These are phyloP conservation scores for Metschnikowia cubensis DNA, from an alignment of 805 yeast species.

Conservation along the genomic window DNA sequence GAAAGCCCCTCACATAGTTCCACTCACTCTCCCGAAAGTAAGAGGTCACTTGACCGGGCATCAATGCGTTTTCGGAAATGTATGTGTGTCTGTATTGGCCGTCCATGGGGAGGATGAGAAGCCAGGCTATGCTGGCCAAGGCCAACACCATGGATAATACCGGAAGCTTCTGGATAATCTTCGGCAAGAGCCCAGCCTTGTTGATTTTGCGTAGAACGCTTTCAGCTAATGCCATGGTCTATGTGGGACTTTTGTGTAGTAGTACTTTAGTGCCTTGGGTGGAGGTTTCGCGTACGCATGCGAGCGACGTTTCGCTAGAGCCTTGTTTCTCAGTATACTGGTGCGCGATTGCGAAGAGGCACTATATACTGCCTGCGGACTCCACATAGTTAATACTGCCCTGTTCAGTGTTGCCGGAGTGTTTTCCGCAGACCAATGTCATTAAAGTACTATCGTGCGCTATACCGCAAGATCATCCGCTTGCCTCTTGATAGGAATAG, in stretches of 20 bases:
- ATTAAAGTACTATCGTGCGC: conserved; percentile 18
- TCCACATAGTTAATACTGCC: neutral
- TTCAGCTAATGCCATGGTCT: conserved; percentile 43
- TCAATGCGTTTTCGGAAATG: conserved; percentile 90
- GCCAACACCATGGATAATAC: conserved; percentile 31
- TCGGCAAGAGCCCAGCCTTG: conserved; percentile 39
- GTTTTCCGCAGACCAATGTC: neutral
- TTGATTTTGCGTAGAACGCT: conserved; percentile 35
- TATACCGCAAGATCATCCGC: conserved; percentile 24
- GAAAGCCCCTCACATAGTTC: conserved; percentile 83
- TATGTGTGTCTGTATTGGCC: conserved; percentile 84
- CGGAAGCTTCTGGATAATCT: conserved; percentile 31
- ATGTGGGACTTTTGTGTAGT: conserved; percentile 1
- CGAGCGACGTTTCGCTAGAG: neutral
- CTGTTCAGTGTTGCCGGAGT: neutral
- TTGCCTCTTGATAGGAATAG: conserved; percentile 27
- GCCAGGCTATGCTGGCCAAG: conserved; percentile 35
- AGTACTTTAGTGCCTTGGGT: neutral
- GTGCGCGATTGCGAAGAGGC: neutral
- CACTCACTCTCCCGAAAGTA: conserved; percentile 93
- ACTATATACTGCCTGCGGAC: neutral
- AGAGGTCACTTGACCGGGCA: conserved; percentile 94
- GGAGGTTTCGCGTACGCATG: neutral
- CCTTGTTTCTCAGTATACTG: neutral
- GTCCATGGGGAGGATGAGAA: conserved; percentile 66